Conservation (phyloP, 2,329 filamentous ascomycete species). For the Alternaria rosae region DNA sequence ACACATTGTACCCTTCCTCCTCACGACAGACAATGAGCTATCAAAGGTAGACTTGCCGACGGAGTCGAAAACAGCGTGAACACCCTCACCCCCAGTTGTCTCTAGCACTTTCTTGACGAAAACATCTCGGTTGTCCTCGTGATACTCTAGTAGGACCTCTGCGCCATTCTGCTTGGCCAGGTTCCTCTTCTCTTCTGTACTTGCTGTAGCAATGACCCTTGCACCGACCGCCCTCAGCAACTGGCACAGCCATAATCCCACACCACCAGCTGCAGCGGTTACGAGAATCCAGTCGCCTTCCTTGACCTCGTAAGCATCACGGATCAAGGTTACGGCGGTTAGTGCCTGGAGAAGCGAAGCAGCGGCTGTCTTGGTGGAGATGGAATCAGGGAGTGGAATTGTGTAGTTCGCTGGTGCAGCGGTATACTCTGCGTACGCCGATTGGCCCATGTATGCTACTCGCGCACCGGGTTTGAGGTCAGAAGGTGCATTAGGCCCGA, state of each 20-base stretch:
- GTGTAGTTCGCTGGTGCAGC: constrained; percentile 62
- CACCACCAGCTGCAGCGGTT: constrained; percentile 85
- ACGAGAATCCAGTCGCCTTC: constrained; percentile 82
- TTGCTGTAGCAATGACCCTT: constrained; percentile 80
- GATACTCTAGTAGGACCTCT: constrained; percentile 74
- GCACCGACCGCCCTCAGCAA: constrained; percentile 76
- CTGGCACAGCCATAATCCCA: constrained; percentile 74
- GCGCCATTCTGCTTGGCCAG: constrained; percentile 76
- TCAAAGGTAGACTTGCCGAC: constrained; percentile 89
- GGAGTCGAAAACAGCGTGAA: constrained; percentile 82
- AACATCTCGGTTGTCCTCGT: constrained; percentile 56
- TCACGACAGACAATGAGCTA: constrained; percentile 74
- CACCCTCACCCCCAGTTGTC: constrained; percentile 76
- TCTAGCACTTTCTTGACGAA: constrained; percentile 64
- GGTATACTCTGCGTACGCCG: constrained; percentile 68
- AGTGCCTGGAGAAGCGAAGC: constrained; percentile 81
- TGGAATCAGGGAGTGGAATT: constrained; percentile 68
- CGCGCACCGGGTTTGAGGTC: constrained; percentile 71
- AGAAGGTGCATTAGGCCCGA: constrained; percentile 61
- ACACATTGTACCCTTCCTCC: constrained; percentile 77
- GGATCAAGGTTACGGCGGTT: constrained; percentile 80
- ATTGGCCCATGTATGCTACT: constrained; percentile 71
- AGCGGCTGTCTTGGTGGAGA: constrained; percentile 69
- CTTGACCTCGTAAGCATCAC: constrained; percentile 75
- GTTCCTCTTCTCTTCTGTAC: constrained; percentile 73